Conservation (phyloP, 768 basidiomycete genomes). For the Trametes meyenii region DNA sequence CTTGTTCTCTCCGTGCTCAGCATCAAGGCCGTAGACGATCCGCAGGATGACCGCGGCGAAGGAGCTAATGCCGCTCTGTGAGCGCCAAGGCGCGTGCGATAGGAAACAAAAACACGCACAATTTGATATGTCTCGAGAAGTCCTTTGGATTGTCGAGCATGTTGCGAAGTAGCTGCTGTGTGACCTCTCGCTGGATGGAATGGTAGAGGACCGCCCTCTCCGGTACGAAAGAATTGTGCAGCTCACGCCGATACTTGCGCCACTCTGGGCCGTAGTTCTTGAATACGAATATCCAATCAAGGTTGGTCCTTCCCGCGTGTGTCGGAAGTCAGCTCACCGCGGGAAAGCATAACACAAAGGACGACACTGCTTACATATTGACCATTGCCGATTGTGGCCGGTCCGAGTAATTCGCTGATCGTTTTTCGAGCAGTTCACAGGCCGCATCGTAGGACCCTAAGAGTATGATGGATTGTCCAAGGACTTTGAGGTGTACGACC, state of each 20-base stretch:
- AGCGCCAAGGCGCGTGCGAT: neutral
- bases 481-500: slow-evolving; percentile 63
- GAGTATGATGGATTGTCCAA: slow-evolving; percentile 70
- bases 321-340: slow-evolving; percentile 45
- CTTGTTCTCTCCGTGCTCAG: slow-evolving; percentile 44
- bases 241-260: slow-evolving; percentile 16
- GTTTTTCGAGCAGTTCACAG: slow-evolving; percentile 68
- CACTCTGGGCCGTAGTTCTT: slow-evolving; percentile 13
- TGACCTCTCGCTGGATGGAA: neutral
- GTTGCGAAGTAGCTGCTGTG: slow-evolving; percentile 5
- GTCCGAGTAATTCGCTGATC: slow-evolving; percentile 74
- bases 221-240: slow-evolving; percentile 17
- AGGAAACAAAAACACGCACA: neutral
- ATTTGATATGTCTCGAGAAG: slow-evolving; percentile 16
- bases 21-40: slow-evolving; percentile 46
- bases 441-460: slow-evolving; percentile 61
- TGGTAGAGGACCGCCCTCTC: slow-evolving; percentile 21
- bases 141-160: slow-evolving; percentile 7
- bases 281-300: slow-evolving; percentile 23
- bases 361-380: slow-evolving; percentile 66
- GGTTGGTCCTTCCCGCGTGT: slow-evolving; percentile 39
- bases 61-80: slow-evolving; percentile 39
- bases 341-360: too few species aligned
- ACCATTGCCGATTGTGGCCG: slow-evolving; percentile 70
- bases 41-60: slow-evolving; percentile 47